Evolutionary conservation across 345 rosid species (phyloP), one percentile per base, ranked within the genome.

Genomic region (Brassica incana): DNA sequence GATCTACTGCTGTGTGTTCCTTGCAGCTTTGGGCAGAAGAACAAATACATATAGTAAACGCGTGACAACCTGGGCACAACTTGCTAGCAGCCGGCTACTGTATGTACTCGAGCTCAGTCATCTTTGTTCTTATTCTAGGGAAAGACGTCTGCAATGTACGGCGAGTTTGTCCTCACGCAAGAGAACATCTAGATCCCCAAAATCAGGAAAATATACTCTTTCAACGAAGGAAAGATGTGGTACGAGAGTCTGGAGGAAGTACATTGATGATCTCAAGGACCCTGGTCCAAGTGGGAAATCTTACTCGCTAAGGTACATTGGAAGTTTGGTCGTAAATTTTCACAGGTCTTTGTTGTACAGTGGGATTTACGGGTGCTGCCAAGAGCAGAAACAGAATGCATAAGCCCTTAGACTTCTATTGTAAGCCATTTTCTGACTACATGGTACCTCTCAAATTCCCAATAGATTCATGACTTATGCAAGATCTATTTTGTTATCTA

Each of bases 21-120:
- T 65, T 82, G 85, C 88, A 91, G 97, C 95, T 95, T 58, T 92
- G 68, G 43, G 10, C 78, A 8, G 69, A 58, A 29, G 86, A 85
- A 77, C 85, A 87, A 86, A 89, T 87, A 67, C 91, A 92, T 74
- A 83, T 89, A 18, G 91, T 92, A 69, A 91, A 83, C 40, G 99
- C 91, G 78, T 92, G 97, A 80, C 97, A 95, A 62, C 99, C 97
- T 27, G 95, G 99, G 79, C 87, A 77, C 85, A 95, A 92, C 83
- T 92, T 95, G 32, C 86, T 95, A 48, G 94, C 95, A 9, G 97
- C 99, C 2, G 99, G 97, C 27, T 92, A 95, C 81, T 92, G 95
- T 90, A 92, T 92, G 95, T 92, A 95, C 79, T 95, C 97, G 3
- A 95, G 99, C 85, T 95, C 99, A 1, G 65, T 90, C 73, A 95